Conservation (phyloP, 192 early-diverging fungal species). For the Coemansia sp. region DNA sequence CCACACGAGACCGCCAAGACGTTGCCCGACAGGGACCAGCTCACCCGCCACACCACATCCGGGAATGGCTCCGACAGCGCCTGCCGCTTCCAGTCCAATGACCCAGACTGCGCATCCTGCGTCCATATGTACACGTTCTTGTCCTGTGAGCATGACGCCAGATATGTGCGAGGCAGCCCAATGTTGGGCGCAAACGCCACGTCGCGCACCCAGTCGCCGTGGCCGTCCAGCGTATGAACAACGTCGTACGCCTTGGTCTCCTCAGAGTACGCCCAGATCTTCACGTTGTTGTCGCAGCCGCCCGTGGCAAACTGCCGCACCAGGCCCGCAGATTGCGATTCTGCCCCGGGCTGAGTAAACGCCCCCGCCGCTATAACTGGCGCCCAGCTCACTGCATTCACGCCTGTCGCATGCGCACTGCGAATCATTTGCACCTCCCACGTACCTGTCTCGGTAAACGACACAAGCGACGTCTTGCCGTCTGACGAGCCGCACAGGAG, state of each 20-base stretch:
- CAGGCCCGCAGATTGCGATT: conserved; percentile 42
- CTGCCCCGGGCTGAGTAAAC: conserved; percentile 35
- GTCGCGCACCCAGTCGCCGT: conserved; percentile 98
- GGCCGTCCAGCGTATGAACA: conserved; percentile 79
- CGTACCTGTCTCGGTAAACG: conserved; percentile 86
- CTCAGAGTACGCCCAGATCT: conserved; percentile 82
- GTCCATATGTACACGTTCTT: conserved; percentile 96
- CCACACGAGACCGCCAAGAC: conserved; percentile 95
- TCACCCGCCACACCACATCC: conserved; percentile 98
- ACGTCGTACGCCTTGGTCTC: conserved; percentile 80
- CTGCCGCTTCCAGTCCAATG: conserved; percentile 73
- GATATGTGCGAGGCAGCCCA: conserved; percentile 82
- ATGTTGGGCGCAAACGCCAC: conserved; percentile 96
- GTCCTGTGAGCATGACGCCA: conserved; percentile 97
- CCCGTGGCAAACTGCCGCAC: conserved; percentile 85
- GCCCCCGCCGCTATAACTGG: conserved; percentile 74
- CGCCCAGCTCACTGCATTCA: conserved; percentile 94
- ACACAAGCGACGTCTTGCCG: conserved; percentile 88
- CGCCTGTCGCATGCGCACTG: conserved; percentile 88
- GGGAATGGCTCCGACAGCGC: conserved; percentile 77
- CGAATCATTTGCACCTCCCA: conserved; percentile 77
- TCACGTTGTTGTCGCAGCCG: conserved; percentile 95
- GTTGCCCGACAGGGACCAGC: conserved; percentile 95
- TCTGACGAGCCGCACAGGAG: conserved; percentile 94
- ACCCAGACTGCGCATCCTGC: conserved; percentile 63